phyloP scores from a whole-genome alignment of 768 basidiomycete genomes.

The Tylopilus intermedius region DNA sequence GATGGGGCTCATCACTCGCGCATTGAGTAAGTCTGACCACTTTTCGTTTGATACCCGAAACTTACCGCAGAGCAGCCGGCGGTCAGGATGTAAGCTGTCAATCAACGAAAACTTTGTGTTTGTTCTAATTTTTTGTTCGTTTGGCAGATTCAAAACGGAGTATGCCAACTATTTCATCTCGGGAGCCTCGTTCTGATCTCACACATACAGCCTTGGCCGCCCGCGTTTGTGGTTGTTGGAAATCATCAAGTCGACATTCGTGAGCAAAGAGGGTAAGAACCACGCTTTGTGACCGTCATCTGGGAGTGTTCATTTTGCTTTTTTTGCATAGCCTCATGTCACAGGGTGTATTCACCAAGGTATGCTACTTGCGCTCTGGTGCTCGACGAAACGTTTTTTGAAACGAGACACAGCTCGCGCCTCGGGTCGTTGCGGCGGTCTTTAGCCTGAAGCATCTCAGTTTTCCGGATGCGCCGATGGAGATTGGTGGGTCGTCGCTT shows the following conservation, averaged over 20 bases:
- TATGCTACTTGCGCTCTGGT: not conserved
- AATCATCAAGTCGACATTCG: conserved; percentile 7
- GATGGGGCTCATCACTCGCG: conserved; percentile 43
- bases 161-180: conserved; percentile 19
- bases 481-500: conserved; percentile 9
- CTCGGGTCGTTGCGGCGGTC: conserved; percentile 41
- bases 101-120: not conserved
- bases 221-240: conserved; percentile 3
- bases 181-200: not conserved
- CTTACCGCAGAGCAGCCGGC: conserved; percentile 33
- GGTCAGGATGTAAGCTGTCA: conserved; percentile 26
- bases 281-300: not conserved
- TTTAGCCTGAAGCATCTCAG: conserved; percentile 41
- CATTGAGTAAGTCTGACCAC: conserved; percentile 37
- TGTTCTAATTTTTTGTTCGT: conserved; percentile 30
- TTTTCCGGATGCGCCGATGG: conserved; percentile 3
- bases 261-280: conserved; percentile 21
- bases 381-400: conserved; percentile 6
- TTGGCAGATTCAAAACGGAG: conserved; percentile 37
- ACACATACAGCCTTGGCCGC: conserved; percentile 5
- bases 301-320: not conserved
- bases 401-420: conserved; percentile 33
- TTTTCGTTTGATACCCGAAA: conserved; percentile 13
- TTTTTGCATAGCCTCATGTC: conserved; percentile 29
- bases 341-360: conserved; percentile 24